Base-by-base conservation (phyloP, 768 basidiomycete genomes). In the Hericium coralloides region DNA sequence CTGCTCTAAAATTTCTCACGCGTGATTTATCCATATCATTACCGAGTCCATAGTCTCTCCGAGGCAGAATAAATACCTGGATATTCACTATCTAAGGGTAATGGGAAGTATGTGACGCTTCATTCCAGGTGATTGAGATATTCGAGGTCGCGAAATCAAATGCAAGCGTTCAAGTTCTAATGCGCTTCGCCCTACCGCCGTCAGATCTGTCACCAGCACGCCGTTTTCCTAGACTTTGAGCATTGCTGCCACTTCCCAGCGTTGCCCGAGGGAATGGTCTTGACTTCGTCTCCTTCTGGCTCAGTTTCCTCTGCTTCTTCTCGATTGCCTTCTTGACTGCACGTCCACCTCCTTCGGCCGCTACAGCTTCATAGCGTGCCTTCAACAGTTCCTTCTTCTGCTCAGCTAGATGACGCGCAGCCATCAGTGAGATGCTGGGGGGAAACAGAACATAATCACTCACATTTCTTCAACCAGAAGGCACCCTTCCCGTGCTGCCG, bases 251-350 rank as follows among this genome's bases (percentile, higher is more conserved):
- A 45, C 22, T 45, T 17, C 43, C 49, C 10, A 12, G 20, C 49
- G 25, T 17, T 22, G 22, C 15, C 9, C 64, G 65, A 31, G 75
- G 66, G 67, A 84, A 86, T 12, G 94, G 94, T 54, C 92, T 75
- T 56, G 79, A 84, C 65, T 82, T 87, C 72, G 95, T 95, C 76
- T 95, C 94, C 69, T 89, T 93, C 70, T 92, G 90, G 52, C 79
- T 79, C 18, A 86, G 74, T 75, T 94, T 95, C 69, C 82, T 90
- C 70, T 89, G 84, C 69, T 84, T 93, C 79, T 89, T 95, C 64
- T 90, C 90, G 26, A 95, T 83, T 5, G 83, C 90, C 70, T 87
- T 93, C 67, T 87, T 90, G 53, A 95, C 89, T 0, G 92, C 91
- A 3, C 77, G 72, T 61, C 81, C 83, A 8, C 95, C 93, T 4